These are phyloP conservation scores for Fusarium pseudograminearum DNA, from an alignment of 2,329 filamentous ascomycete genomes.

Conservation along the genomic window DNA sequence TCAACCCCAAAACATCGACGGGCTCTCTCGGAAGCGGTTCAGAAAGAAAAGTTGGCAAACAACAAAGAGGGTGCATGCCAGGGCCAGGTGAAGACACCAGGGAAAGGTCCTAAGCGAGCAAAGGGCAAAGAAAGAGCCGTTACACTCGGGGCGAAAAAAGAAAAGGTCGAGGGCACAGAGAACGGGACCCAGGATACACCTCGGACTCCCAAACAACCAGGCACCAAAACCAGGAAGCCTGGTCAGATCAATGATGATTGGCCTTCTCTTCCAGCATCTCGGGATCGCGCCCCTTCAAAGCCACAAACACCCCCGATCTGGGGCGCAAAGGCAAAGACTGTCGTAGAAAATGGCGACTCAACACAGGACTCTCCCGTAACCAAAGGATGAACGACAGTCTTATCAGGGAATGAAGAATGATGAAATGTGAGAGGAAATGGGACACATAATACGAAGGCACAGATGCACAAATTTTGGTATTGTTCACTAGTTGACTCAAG, in stretches of 20 bases:
- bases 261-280: constrained; percentile 45
- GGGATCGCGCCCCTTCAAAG: constrained; percentile 43
- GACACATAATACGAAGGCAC: background rate
- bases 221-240: constrained; percentile 25
- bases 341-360: constrained; percentile 2
- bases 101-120: constrained; percentile 29
- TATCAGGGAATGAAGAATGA: background rate
- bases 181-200: constrained; percentile 17
- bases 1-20: constrained; percentile 5
- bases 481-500: constrained; percentile 3
- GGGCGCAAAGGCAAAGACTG: constrained; percentile 35
- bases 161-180: constrained; percentile 14
- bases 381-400: constrained; percentile 10
- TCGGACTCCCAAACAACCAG: constrained; percentile 24
- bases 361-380: constrained; percentile 23
- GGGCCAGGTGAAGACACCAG: constrained; percentile 18
- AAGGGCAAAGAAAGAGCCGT: constrained; percentile 34
- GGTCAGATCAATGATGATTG: constrained; percentile 44
- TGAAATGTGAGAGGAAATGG: background rate
- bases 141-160: constrained; percentile 8
- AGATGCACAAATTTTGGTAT: constrained; percentile 7
- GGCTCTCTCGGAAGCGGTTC: constrained; percentile 6
- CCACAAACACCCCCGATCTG: constrained; percentile 39
- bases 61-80: constrained; percentile 4
- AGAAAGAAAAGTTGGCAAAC: background rate